Evolutionary conservation across 257 asterid genomes (phyloP).

Genomic region (Datura wrightii): DNA sequence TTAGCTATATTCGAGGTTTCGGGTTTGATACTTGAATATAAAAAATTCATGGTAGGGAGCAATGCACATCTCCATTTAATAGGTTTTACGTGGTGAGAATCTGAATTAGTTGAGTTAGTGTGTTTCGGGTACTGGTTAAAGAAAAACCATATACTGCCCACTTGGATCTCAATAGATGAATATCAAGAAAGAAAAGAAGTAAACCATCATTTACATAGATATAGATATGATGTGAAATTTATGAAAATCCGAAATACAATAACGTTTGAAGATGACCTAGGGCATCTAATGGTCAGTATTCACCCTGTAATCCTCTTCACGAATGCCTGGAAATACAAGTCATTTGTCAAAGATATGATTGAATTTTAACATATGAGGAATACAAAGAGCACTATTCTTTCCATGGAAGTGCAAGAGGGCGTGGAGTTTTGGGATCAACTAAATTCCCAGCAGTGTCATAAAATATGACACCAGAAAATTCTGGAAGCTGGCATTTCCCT

Average conservation of each 20-base stretch:
- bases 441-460: conserved; percentile 67
- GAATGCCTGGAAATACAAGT: too few relatives aligned
- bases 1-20: not conserved
- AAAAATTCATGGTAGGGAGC: not conserved
- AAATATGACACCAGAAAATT: conserved; percentile 78
- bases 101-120: not conserved
- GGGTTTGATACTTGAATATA: not conserved
- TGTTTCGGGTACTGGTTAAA: not conserved
- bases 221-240: not conserved
- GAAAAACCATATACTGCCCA: not conserved
- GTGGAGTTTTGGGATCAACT: conserved; percentile 45
- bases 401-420: conserved; percentile 55
- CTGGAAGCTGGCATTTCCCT: conserved; percentile 83
- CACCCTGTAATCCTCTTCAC: too few relatives aligned
- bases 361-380: conserved; percentile 28
- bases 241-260: too few relatives aligned
- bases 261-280: too few relatives aligned
- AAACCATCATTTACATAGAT: not conserved
- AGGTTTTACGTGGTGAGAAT: not conserved
- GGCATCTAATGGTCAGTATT: too few relatives aligned
- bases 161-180: not conserved
- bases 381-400: conserved; percentile 29
- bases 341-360: too few relatives aligned
- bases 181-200: not conserved
- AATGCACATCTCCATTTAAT: not conserved